Percentiles rank a stretch among this genome's conserved stretches.
Evolutionary conservation across 176 grass and related monocot species (phyloP).

Genomic region (Hordeum marinum): DNA sequence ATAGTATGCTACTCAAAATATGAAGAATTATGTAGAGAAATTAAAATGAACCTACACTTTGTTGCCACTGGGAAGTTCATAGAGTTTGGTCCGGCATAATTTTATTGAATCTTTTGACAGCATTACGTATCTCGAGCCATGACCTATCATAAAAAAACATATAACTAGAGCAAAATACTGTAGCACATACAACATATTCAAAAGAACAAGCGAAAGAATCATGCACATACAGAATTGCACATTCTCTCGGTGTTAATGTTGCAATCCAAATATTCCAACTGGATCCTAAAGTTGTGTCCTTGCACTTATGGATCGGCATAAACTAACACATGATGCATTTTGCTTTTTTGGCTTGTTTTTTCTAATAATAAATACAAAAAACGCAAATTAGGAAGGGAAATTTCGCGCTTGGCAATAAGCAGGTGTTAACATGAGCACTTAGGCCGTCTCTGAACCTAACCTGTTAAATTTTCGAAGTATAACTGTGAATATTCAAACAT

Average conservation of each 20-base stretch:
- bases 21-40: neutral
- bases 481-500: too few relatives aligned
- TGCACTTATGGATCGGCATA: neutral
- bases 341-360: neutral
- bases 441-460: too few relatives aligned
- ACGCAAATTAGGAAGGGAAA: neutral
- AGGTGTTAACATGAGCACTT: neutral
- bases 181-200: neutral
- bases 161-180: neutral
- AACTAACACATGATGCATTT: neutral
- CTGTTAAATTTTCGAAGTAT: too few relatives aligned
- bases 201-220: too few relatives aligned
- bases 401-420: neutral
- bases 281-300: too few relatives aligned
- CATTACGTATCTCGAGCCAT: slow-evolving; percentile 14
- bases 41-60: slow-evolving; percentile 32
- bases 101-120: slow-evolving; percentile 29
- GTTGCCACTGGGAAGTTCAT: slow-evolving; percentile 19
- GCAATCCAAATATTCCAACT: too few relatives aligned
- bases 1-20: slow-evolving; percentile 1
- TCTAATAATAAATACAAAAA: neutral
- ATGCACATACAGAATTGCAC: slow-evolving; percentile 4
- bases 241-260: neutral
- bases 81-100: slow-evolving; percentile 38
- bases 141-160: slow-evolving; percentile 9